phyloP scores from a whole-genome alignment of 768 basidiomycete species.

The Clitopilus passeckerianus region DNA sequence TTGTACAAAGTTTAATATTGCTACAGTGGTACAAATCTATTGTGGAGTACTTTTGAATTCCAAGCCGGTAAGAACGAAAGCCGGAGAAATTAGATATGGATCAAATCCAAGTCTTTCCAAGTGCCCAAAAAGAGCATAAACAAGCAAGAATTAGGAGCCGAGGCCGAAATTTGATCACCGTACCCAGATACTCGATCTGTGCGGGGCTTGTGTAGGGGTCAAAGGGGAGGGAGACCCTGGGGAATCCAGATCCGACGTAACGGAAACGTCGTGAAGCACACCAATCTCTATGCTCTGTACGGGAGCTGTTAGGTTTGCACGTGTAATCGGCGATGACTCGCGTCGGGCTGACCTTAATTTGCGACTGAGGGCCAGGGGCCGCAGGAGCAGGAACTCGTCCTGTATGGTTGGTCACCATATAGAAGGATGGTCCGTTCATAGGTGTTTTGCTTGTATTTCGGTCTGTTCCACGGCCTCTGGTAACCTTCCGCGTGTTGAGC shows the following conservation, averaged over 20 bases:
- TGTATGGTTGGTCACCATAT: background rate
- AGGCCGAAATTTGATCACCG: background rate
- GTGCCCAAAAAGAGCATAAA: no score
- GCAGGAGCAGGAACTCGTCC: background rate
- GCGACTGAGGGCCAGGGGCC: conserved; percentile 1
- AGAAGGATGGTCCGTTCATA: background rate
- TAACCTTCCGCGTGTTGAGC: conserved; percentile 49
- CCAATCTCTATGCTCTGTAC: conserved; percentile 13
- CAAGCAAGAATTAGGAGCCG: background rate
- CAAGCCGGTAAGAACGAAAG: background rate
- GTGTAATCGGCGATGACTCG: background rate
- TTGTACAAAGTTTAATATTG: background rate
- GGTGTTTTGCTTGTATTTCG: background rate
- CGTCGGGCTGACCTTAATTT: conserved; percentile 1
- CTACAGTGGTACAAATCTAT: background rate
- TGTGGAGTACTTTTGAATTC: background rate
- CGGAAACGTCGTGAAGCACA: conserved; percentile 11
- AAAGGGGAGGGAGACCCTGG: background rate
- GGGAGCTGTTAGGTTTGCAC: background rate
- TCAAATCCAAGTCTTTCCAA: no score
- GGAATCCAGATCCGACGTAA: background rate
- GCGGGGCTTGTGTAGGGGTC: background rate
- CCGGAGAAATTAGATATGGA: background rate
- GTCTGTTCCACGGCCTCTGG: conserved; percentile 38
- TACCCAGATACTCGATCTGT: background rate